Conservation (phyloP, 306 rosid genomes). For the Vachellia collinsii region DNA sequence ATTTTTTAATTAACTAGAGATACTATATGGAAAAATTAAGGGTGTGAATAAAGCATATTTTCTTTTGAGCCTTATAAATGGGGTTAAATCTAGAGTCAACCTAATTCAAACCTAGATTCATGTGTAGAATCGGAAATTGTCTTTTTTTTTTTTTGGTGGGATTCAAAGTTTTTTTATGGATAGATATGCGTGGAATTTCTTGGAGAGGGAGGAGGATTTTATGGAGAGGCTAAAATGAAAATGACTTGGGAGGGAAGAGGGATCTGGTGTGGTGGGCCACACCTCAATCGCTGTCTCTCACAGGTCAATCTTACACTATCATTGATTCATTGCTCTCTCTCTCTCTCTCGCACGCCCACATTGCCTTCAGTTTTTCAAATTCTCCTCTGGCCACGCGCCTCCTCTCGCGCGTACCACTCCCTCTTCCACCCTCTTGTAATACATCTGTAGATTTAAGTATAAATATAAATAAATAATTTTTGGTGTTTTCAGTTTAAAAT, state of each 20-base stretch:
- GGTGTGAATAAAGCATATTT: too few relatives aligned
- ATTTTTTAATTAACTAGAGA: too few relatives aligned
- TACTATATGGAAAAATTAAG: too few relatives aligned
- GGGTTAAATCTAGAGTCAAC: too few relatives aligned
- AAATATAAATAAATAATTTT: too few relatives aligned
- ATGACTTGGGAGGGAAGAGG: neutral
- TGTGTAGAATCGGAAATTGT: too few relatives aligned
- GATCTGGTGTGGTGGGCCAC: slow-evolving; percentile 4
- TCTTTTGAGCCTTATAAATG: too few relatives aligned
- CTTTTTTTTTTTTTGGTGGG: too few relatives aligned
- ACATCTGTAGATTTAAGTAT: too few relatives aligned
- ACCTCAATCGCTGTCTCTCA: neutral
- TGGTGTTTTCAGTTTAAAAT: too few relatives aligned
- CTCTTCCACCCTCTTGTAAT: neutral
- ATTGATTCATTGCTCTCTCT: neutral
- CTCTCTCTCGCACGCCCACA: neutral
- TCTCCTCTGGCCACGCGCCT: neutral
- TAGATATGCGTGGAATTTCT: slow-evolving; percentile 25
- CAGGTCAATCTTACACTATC: slow-evolving; percentile 12
- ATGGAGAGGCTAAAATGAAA: slow-evolving; percentile 21
- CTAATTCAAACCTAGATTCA: too few relatives aligned
- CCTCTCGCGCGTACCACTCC: neutral
- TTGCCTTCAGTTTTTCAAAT: neutral
- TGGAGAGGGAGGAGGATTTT: slow-evolving; percentile 21
- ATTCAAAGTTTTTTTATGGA: too few relatives aligned